These are phyloP conservation scores for Suhomyces bolitotheri DNA, from an alignment of 1,139 yeast species.

Conservation along the genomic window DNA sequence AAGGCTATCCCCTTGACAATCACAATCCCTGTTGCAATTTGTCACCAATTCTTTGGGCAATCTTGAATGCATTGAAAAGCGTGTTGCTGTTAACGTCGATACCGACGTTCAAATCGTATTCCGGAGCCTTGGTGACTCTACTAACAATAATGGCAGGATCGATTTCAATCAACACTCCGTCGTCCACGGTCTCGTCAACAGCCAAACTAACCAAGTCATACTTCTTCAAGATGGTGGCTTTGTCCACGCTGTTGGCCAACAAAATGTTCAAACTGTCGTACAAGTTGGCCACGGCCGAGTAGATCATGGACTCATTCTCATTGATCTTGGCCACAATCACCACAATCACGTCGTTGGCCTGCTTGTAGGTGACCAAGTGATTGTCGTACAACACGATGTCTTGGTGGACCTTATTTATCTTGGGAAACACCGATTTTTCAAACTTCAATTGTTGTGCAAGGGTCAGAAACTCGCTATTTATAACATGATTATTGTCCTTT, in stretches of 20 bases:
- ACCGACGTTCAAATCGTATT: conserved; percentile 29
- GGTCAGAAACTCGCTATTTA: conserved; percentile 27
- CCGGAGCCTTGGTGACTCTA: conserved; percentile 83
- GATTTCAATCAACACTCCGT: conserved; percentile 86
- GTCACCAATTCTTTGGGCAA: conserved; percentile 87
- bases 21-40: conserved; percentile 76
- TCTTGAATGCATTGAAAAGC: conserved; percentile 80
- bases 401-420: conserved; percentile 76
- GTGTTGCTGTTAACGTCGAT: conserved; percentile 89
- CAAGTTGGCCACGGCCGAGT: conserved; percentile 74
- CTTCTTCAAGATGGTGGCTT: conserved; percentile 72
- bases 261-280: conserved; percentile 80
- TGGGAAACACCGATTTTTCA: conserved; percentile 69
- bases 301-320: conserved; percentile 85
- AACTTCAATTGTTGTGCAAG: conserved; percentile 70
- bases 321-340: conserved; percentile 69
- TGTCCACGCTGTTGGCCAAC: conserved; percentile 75
- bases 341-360: conserved; percentile 73
- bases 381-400: conserved; percentile 81
- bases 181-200: conserved; percentile 89
- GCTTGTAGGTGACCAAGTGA: conserved; percentile 80
- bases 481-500: conserved; percentile 7
- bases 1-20: background rate
- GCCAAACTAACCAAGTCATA: conserved; percentile 86
- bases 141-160: conserved; percentile 86